Percentiles rank a stretch among this genome's conserved stretches.
Evolutionary conservation across 2,329 filamentous ascomycete species (phyloP).

Genomic region (Cryoendolithus antarcticus): DNA sequence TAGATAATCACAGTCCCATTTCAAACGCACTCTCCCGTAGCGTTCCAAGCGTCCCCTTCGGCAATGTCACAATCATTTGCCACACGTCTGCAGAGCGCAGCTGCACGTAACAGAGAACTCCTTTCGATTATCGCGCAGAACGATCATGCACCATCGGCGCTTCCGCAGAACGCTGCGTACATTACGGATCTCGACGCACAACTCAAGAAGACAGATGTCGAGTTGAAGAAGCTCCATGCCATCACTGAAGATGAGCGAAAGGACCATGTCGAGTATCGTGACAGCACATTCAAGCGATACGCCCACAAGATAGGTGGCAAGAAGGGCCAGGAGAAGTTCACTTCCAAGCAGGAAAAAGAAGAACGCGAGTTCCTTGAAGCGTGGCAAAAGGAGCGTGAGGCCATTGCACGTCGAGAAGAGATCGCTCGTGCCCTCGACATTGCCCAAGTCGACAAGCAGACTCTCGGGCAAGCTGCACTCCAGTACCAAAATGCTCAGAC

Average conservation of each 20-base stretch:
- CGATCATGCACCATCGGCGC: slow-evolving; percentile 35
- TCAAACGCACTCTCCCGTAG: too few species aligned
- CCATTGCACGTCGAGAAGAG: slow-evolving; percentile 31
- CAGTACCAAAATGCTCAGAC: slow-evolving; percentile 31
- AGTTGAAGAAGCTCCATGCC: slow-evolving; percentile 28
- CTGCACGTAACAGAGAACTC: slow-evolving; percentile 24
- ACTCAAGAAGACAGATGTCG: slow-evolving; percentile 25
- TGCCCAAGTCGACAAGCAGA: slow-evolving; percentile 25
- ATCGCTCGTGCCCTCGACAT: slow-evolving; percentile 30
- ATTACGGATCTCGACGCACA: slow-evolving; percentile 35
- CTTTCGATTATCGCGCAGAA: slow-evolving; percentile 37
- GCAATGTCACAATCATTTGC: too few species aligned
- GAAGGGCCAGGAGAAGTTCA: slow-evolving; percentile 33
- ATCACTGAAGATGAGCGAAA: slow-evolving; percentile 37
- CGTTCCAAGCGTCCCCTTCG: too few species aligned
- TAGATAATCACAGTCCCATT: too few species aligned
- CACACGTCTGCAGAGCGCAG: slow-evolving; percentile 5
- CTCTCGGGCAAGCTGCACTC: slow-evolving; percentile 26
- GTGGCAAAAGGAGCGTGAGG: slow-evolving; percentile 36
- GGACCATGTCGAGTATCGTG: slow-evolving; percentile 42
- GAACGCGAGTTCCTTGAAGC: slow-evolving; percentile 44
- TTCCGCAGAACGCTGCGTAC: slow-evolving; percentile 35
- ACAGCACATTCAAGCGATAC: slow-evolving; percentile 41
- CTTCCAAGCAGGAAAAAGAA: slow-evolving; percentile 39
- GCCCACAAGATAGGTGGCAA: slow-evolving; percentile 40